phyloP scores from a whole-genome alignment of 768 basidiomycete genomes.

The Lactarius vividus region DNA sequence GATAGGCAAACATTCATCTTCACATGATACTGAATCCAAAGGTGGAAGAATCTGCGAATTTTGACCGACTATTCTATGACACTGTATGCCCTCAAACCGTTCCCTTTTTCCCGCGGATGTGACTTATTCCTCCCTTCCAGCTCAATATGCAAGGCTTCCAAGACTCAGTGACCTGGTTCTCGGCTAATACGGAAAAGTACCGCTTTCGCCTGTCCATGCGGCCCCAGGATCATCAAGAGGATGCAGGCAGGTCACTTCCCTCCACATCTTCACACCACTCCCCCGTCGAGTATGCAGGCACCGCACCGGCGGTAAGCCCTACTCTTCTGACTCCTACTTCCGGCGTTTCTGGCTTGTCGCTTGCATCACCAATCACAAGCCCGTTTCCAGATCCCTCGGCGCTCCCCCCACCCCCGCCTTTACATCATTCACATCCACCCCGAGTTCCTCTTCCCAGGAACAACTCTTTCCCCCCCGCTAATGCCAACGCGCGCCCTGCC shows the following conservation, averaged over 20 bases:
- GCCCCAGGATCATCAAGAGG: constrained; percentile 11
- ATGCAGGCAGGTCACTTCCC: not conserved
- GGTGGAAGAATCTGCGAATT: constrained; percentile 10
- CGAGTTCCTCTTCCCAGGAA: constrained; percentile 25
- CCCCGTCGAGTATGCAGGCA: constrained; percentile 3
- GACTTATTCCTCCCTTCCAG: constrained; percentile 10
- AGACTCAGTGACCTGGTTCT: constrained; percentile 23
- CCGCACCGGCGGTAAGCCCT: constrained; percentile 18
- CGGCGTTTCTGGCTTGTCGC: constrained; percentile 21
- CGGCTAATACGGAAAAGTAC: constrained; percentile 16
- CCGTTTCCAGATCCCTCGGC: constrained; percentile 11
- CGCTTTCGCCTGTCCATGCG: constrained; percentile 23
- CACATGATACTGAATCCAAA: constrained; percentile 29
- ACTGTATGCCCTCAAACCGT: constrained; percentile 14
- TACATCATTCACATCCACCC: constrained; percentile 10
- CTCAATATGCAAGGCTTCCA: constrained; percentile 19
- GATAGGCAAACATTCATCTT: constrained; percentile 27
- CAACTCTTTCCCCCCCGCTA: constrained; percentile 23
- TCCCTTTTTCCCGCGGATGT: not conserved
- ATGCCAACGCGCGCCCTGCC: constrained; percentile 9
- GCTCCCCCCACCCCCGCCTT: constrained; percentile 5
- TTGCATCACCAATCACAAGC: constrained; percentile 19
- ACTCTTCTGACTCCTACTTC: constrained; percentile 17
- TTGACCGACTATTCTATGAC: constrained; percentile 23
- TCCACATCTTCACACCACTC: constrained; percentile 2